Base-by-base conservation (phyloP, 176 grass and related monocot species). In the Aegilops bicornis region DNA sequence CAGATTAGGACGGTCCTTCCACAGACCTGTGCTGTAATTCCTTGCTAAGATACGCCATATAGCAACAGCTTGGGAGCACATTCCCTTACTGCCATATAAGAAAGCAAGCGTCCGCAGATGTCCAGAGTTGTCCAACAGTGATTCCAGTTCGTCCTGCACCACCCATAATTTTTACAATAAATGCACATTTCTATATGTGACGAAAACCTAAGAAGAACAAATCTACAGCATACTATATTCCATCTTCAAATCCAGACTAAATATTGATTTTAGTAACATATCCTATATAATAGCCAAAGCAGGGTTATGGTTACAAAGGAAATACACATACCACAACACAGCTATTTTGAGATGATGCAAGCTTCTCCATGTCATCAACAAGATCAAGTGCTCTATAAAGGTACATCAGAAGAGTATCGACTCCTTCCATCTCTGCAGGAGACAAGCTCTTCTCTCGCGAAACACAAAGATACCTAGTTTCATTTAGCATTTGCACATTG, bases 321-420 rank as follows among this genome's bases (percentile, higher is more conserved):
- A 52, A 78, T 81, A 87, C 33, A 76, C 76, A 78, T 98, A 98
- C 96, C 92, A 98, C 90, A 36, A 96, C 71, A 86, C 96, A 98
- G 32, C 82, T 91, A 82, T 98, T 98, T 31, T 96, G 86, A 69
- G 93, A 96, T 68, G 92, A 94, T 78, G 96, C 96, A 89, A 98
- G 96, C 8, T 89, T 96, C 87, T 98, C 96, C 96, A 98, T 98
- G 72, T 98, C 88, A 91, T 83, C 86, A 89, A 98, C 93, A 91
- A 98, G 92, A 92, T 91, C 79, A 78, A 98, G 96, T 62, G 90
- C 91, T 86, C 96, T 93, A 91, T 96, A 98, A 84, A 98, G 96
- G 76, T 98, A 98, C 96, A 98, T 98, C 42, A 98, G 91, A 92
- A 98, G 88, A 82, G 96, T 98, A 98, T 98, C 96, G 37, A 98